Conservation (phyloP, 306 rosid species). For the Calophaca sinica region DNA sequence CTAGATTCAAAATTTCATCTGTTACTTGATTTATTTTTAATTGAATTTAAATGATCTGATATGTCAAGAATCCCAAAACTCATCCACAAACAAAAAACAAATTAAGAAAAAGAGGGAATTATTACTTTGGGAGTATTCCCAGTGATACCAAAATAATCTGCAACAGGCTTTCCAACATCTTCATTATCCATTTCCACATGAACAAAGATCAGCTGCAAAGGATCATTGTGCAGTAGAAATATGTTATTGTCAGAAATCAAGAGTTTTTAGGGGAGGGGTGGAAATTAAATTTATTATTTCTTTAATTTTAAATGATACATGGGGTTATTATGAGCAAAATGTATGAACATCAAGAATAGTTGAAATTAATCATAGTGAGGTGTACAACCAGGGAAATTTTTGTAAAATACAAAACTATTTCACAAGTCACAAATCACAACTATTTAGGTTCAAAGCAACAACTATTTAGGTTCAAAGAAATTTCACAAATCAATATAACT, state of each 20-base stretch:
- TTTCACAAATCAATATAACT: constrained; percentile 7
- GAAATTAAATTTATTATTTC: constrained; percentile 16
- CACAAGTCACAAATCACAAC: neutral
- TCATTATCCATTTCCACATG: constrained; percentile 82
- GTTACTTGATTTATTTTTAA: constrained; percentile 17
- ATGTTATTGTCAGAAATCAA: constrained; percentile 22
- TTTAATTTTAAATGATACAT: constrained; percentile 7
- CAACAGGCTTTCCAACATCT: constrained; percentile 94
- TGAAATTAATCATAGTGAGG: neutral
- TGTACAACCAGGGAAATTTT: neutral
- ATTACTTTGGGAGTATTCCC: constrained; percentile 80
- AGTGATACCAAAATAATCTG: constrained; percentile 84
- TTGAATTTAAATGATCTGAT: constrained; percentile 23
- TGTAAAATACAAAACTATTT: neutral
- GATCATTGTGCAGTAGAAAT: constrained; percentile 43
- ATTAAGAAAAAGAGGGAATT: constrained; percentile 32
- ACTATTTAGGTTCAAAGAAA: neutral
- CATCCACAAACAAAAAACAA: constrained; percentile 19
- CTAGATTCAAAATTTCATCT: constrained; percentile 48
- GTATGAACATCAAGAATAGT: neutral
- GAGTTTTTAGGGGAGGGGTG: constrained; percentile 22
- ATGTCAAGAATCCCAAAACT: constrained; percentile 21
- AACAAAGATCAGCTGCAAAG: constrained; percentile 88
- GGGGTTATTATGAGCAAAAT: constrained; percentile 22
- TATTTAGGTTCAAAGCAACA: no score